These are phyloP conservation scores for Parasarocladium wereldwijsianum DNA, from an alignment of 2,329 filamentous ascomycete genomes.

Conservation along the genomic window DNA sequence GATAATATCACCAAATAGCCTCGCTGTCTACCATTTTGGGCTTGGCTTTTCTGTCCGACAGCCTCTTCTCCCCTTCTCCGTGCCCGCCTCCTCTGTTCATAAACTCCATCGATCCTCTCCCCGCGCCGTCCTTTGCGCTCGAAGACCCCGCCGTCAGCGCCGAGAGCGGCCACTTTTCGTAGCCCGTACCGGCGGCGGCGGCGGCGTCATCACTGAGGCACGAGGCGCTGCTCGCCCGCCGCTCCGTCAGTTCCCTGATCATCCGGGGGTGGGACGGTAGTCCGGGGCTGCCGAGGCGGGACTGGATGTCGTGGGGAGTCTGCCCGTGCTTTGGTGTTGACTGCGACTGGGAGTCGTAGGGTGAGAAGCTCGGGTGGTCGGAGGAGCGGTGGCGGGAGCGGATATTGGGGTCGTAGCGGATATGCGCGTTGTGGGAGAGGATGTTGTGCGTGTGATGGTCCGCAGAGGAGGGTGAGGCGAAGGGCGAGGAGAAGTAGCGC, in stretches of 20 bases:
- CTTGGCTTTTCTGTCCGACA: no score
- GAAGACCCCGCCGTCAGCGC: conserved; percentile 1
- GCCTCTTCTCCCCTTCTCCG: neutral
- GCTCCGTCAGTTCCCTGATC: conserved; percentile 1
- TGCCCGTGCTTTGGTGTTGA: conserved; percentile 3
- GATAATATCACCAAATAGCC: conserved; percentile 3
- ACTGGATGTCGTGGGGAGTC: conserved; percentile 4
- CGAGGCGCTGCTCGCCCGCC: conserved; percentile 1
- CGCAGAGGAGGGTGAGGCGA: no score
- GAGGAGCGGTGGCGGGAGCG: conserved; percentile 6
- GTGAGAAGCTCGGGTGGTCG: neutral
- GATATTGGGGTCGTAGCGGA: conserved; percentile 19
- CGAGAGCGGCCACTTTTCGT: no score
- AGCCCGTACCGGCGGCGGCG: no score
- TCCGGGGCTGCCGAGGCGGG: neutral
- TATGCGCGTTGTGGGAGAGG: conserved; percentile 12
- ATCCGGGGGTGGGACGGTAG: conserved; percentile 1
- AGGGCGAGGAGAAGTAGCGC: neutral
- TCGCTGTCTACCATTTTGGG: conserved; percentile 3
- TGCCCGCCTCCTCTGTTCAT: neutral
- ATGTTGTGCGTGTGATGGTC: neutral
- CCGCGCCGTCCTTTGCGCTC: conserved; percentile 1
- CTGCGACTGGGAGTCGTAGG: conserved; percentile 1
- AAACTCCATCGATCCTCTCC: neutral
- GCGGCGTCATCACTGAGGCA: neutral